These are phyloP conservation scores for Amanita jacksonii DNA, from an alignment of 768 basidiomycete species.

Conservation along the genomic window DNA sequence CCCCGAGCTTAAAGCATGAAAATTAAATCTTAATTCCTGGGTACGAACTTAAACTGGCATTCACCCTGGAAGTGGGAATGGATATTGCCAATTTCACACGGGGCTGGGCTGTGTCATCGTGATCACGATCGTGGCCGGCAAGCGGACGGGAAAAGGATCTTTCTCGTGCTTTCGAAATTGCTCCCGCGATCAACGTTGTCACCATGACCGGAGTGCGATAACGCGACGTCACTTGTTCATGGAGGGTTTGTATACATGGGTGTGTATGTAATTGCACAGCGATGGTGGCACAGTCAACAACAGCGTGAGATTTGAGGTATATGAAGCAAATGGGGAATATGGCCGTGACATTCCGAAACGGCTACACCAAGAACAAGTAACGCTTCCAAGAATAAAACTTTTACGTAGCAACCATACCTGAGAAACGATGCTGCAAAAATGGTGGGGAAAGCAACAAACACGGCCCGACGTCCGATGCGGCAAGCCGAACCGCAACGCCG, in stretches of 20 bases:
- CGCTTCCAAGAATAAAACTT: conserved; percentile 5
- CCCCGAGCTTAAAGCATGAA: conserved; percentile 6
- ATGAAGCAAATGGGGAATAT: conserved; percentile 5
- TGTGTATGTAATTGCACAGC: background rate
- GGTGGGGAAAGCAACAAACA: background rate
- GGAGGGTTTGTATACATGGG: background rate
- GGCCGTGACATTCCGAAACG: conserved; percentile 3
- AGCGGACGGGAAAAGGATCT: background rate
- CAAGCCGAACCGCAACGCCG: conserved; percentile 1
- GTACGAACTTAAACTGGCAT: background rate
- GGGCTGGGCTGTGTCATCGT: background rate
- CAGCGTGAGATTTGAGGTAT: conserved; percentile 7
- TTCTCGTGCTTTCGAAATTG: background rate
- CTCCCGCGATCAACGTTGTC: background rate
- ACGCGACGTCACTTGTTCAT: background rate
- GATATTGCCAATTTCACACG: background rate
- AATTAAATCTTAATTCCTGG: conserved; percentile 6
- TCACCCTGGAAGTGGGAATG: conserved; percentile 5
- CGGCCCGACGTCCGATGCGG: background rate
- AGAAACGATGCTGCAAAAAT: background rate
- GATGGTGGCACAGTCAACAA: background rate
- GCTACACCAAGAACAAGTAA: conserved; percentile 8
- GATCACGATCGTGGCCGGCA: too few relatives aligned
- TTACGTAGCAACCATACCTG: conserved; percentile 4
- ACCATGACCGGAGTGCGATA: background rate